Evolutionary conservation across 2,329 filamentous ascomycete genomes (phyloP).

Genomic region (Arachnopeziza araneosa): DNA sequence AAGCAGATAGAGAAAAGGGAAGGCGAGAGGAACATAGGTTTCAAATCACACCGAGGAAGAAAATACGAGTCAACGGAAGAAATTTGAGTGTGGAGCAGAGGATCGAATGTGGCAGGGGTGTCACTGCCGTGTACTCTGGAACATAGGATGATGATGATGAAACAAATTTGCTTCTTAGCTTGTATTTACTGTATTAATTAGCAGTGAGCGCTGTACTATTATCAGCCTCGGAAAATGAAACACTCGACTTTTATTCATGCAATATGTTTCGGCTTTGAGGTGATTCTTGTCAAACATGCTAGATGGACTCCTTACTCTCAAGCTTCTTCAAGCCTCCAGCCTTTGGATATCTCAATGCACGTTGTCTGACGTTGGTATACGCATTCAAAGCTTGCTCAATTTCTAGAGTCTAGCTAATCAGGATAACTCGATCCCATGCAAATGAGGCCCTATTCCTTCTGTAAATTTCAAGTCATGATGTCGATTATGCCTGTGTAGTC

Average conservation of each 20-base stretch:
- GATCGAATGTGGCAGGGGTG: slow-evolving; percentile 77
- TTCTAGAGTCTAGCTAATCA: neutral
- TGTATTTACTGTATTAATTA: neutral
- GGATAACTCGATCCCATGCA: neutral
- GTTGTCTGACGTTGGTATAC: neutral
- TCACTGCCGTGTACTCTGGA: slow-evolving; percentile 77
- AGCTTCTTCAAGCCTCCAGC: neutral
- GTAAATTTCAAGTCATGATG: neutral
- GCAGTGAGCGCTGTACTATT: neutral
- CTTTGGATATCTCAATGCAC: neutral
- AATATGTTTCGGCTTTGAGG: neutral
- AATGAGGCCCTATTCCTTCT: slow-evolving; percentile 1
- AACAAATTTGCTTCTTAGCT: neutral
- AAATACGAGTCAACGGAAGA: slow-evolving; percentile 62
- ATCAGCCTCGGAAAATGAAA: neutral
- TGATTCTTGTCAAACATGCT: neutral
- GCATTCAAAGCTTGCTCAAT: neutral
- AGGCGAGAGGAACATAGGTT: slow-evolving; percentile 68
- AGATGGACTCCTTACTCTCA: neutral
- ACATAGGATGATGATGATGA: slow-evolving; percentile 14
- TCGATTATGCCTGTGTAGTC: slow-evolving; percentile 5
- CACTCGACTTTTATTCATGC: neutral
- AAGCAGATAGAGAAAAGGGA: slow-evolving; percentile 54
- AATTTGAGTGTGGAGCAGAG: slow-evolving; percentile 77
- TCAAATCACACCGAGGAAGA: slow-evolving; percentile 72